Base-by-base conservation (phyloP, 2,329 filamentous ascomycete species). In the Monosporascus sp. region DNA sequence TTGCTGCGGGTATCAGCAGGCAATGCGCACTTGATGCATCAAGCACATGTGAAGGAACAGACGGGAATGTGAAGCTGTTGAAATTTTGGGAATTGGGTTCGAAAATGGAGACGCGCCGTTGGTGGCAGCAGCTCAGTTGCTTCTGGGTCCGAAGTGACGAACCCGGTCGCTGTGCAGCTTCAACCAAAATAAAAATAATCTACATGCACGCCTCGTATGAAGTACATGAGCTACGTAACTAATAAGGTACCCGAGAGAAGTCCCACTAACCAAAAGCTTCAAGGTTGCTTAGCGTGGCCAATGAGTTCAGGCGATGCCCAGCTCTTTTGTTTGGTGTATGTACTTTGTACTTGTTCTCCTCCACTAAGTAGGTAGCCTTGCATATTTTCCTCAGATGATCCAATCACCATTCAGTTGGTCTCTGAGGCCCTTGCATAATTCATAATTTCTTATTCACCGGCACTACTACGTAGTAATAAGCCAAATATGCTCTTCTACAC, bases 1-100 rank as follows among this genome's bases (percentile, higher is more conserved):
- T 91, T 76, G 73, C 77, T 75, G 70, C 74, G 70, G 73, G 72
- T 72, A 74, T 79, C 74, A 77, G 74, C 72, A 71, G 65, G 63
- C 67, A 63, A 65, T 59, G 61, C 60, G 58, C 61, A 61, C 60
- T 56, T 59, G 53, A 38, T 64, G 57, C 63, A 65, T 63, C 45
- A 63, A 60, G 61, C 57, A 58, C 65, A 68, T 66, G 64, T 63
- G 62, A 65, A 51, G 31, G 31, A 34, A 34, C 31, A 34, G 31
- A 14, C 1, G 31, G 9, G 31, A 39, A 50, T 38, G 48, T 25
- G 44, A 49, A 50, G 47, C 41, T 63, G 57, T 51, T 61, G 66
- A 68, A 34, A 50, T 51, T 51, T 51, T 39, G 17, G 18, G 31
- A 14, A 34, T 34, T 14, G 31, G 31, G 31, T 14, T 34, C 31